A percentile compares a stretch with the other conserved stretches of the same genome.
These are phyloP conservation scores for Candida xiaguanensis DNA, from an alignment of 805 yeast species.

Conservation along the genomic window DNA sequence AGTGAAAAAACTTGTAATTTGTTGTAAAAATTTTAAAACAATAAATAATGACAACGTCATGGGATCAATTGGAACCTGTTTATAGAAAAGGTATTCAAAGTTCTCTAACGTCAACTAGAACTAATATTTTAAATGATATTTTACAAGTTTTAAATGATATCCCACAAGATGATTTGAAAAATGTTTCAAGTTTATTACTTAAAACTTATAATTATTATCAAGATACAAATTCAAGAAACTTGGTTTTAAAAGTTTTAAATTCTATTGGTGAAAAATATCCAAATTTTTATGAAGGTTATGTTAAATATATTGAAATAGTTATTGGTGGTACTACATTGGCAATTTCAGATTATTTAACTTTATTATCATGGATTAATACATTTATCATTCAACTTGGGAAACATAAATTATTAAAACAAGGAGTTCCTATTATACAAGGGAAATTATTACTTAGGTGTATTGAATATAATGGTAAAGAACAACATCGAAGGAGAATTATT, in stretches of 20 bases:
- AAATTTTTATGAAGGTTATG: conserved; percentile 31
- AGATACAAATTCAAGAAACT: conserved; percentile 46
- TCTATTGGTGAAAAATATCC: conserved; percentile 28
- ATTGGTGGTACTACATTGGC: conserved; percentile 38
- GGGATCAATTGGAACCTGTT: conserved; percentile 23
- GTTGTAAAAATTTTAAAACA: not conserved
- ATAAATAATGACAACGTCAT: conserved; percentile 8
- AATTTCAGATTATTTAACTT: conserved; percentile 50
- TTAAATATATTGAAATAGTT: conserved; percentile 36
- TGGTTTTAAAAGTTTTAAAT: conserved; percentile 38
- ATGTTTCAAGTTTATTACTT: conserved; percentile 30
- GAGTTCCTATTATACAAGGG: conserved; percentile 22
- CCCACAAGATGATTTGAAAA: conserved; percentile 16
- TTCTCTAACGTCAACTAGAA: conserved; percentile 36
- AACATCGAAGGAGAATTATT: conserved; percentile 21
- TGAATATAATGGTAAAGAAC: conserved; percentile 7
- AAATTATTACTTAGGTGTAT: conserved; percentile 32
- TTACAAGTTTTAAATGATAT: conserved; percentile 21
- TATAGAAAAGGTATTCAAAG: conserved; percentile 19
- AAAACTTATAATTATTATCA: conserved; percentile 49
- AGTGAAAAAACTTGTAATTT: not conserved
- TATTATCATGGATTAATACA: conserved; percentile 55
- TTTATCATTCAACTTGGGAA: conserved; percentile 18
- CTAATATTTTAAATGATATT: conserved; percentile 29
- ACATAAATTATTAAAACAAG: conserved; percentile 17